Percentiles rank a stretch among this genome's conserved stretches.
These are phyloP conservation scores for Sugiyamaella mastotermitis DNA, from an alignment of 805 yeast species.

Conservation along the genomic window DNA sequence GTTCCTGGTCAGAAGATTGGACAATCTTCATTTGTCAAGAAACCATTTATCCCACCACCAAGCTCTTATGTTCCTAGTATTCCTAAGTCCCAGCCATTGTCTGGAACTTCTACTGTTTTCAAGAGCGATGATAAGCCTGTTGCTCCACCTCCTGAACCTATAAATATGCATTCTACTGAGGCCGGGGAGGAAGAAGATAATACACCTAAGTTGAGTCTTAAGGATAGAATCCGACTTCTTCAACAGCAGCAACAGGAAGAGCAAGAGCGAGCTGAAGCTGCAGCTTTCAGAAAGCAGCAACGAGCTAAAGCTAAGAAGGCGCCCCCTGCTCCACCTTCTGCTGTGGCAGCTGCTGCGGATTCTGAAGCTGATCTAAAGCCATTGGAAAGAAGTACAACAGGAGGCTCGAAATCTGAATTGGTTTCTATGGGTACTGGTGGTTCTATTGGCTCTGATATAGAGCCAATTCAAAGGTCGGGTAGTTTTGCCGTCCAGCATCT, in stretches of 20 bases:
- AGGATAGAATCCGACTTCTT: conserved; percentile 78
- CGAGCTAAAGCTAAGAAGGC: conserved; percentile 23
- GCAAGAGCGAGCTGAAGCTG: conserved; percentile 59
- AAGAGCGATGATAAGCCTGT: conserved; percentile 6
- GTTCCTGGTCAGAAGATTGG: conserved; percentile 34
- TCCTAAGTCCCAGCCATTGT: conserved; percentile 13
- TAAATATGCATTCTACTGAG: conserved; percentile 21
- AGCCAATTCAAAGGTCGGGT: neutral
- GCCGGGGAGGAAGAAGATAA: conserved; percentile 38
- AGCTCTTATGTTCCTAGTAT: conserved; percentile 52
- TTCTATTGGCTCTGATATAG: conserved; percentile 6
- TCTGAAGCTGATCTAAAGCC: conserved; percentile 2
- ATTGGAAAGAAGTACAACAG: conserved; percentile 4
- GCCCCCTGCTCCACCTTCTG: conserved; percentile 4
- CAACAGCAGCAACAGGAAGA: conserved; percentile 80
- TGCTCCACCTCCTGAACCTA: conserved; percentile 5
- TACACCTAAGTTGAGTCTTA: conserved; percentile 72
- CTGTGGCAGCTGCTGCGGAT: conserved; percentile 2
- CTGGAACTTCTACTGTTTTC: conserved; percentile 5
- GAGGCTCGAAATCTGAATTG: conserved; percentile 9
- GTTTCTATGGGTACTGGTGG: conserved; percentile 10
- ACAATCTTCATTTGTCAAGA: conserved; percentile 46
- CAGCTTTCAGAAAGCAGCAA: conserved; percentile 42
- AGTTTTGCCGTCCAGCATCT: neutral
- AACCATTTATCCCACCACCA: conserved; percentile 50